These are phyloP conservation scores for Boletus edulis DNA, from an alignment of 768 basidiomycete genomes.

Conservation along the genomic window DNA sequence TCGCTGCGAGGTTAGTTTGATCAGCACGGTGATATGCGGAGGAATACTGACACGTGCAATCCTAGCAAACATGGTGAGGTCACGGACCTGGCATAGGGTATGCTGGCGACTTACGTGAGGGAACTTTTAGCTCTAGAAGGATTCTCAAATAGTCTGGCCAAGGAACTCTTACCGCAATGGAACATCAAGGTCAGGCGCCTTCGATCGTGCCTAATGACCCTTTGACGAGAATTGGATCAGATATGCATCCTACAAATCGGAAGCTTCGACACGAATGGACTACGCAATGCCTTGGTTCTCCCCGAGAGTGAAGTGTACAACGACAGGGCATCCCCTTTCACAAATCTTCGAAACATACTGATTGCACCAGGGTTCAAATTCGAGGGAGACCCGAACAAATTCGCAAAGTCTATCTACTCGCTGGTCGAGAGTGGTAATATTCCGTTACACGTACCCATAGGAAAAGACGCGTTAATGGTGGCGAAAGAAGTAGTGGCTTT, in stretches of 20 bases:
- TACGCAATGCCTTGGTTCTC: background rate
- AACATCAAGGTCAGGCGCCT: slow-evolving; percentile 31
- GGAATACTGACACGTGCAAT: background rate
- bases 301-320: slow-evolving; percentile 10
- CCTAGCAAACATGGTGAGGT: slow-evolving; percentile 20
- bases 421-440: slow-evolving; percentile 5
- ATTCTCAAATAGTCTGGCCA: slow-evolving; percentile 30
- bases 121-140: slow-evolving; percentile 32
- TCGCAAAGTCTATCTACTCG: slow-evolving; percentile 4
- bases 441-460: slow-evolving; percentile 12
- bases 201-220: background rate
- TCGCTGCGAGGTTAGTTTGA: slow-evolving; percentile 15
- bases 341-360: background rate
- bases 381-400: slow-evolving; percentile 13
- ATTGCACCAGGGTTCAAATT: background rate
- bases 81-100: background rate
- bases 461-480: slow-evolving; percentile 9
- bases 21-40: slow-evolving; percentile 8
- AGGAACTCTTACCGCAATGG: slow-evolving; percentile 41
- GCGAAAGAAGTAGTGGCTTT: background rate
- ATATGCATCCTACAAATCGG: slow-evolving; percentile 20
- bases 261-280: slow-evolving; percentile 9
- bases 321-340: background rate
- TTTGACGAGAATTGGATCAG: background rate
- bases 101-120: background rate